Conservation (phyloP, 2,329 filamentous ascomycete genomes). For the Oidium heveae region DNA sequence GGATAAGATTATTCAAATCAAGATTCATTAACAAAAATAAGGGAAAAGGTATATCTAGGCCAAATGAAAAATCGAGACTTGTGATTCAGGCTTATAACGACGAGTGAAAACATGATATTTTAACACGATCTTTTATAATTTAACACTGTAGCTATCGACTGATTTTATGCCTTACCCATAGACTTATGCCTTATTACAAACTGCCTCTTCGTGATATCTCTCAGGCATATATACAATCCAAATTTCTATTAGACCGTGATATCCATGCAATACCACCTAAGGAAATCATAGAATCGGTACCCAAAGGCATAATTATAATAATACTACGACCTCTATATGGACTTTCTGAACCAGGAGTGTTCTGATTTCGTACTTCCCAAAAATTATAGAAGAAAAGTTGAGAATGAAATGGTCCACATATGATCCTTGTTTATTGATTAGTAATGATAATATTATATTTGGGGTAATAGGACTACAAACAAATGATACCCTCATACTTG, state of each 20-base stretch:
- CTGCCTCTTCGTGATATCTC: conserved; percentile 2
- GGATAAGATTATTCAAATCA: not conserved
- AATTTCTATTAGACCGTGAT: not conserved
- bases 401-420: not conserved
- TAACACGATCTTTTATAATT: no score
- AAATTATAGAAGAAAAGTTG: not conserved
- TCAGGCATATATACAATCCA: conserved; percentile 3
- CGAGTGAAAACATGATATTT: not conserved
- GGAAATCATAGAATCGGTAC: not conserved
- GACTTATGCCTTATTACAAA: not conserved
- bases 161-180: conserved; percentile 2
- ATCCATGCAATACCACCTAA: conserved; percentile 2
- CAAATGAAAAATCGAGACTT: not conserved
- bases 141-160: conserved; percentile 2
- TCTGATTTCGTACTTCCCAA: conserved; percentile 2
- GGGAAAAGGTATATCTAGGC: no score
- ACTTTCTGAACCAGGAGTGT: conserved; percentile 2
- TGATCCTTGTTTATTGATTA: not conserved
- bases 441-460: not conserved
- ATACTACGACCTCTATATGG: conserved; percentile 4
- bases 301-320: not conserved
- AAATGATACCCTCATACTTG: not conserved
- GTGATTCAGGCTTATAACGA: conserved; percentile 3
- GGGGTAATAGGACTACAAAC: not conserved
- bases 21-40: no score